A percentile compares a stretch with the other conserved stretches of the same genome.
Evolutionary conservation across 2,329 filamentous ascomycete species (phyloP).

Genomic region (Emergomyces orientalis): DNA sequence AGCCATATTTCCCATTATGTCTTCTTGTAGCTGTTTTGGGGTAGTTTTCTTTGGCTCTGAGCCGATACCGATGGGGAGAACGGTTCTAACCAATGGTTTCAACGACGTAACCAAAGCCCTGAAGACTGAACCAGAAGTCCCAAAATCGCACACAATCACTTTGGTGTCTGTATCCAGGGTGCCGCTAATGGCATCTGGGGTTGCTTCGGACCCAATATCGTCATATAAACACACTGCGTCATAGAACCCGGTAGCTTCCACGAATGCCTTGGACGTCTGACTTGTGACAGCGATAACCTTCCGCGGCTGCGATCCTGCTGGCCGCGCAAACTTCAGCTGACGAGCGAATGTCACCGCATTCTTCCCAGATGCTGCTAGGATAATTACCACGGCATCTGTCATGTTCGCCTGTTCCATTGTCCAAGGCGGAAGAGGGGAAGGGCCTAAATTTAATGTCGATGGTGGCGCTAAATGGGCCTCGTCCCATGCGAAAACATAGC

Average conservation of each 20-base stretch:
- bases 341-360: slow-evolving; percentile 19
- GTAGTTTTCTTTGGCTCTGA: not conserved
- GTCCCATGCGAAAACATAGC: slow-evolving; percentile 20
- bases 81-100: not conserved
- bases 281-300: slow-evolving; percentile 20
- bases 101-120: not conserved
- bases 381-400: slow-evolving; percentile 15
- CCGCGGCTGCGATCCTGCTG: slow-evolving; percentile 12
- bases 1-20: not conserved
- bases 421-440: slow-evolving; percentile 12
- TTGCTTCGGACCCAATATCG: not conserved
- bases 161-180: not conserved
- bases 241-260: slow-evolving; percentile 6
- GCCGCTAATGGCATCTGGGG: not conserved
- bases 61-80: not conserved
- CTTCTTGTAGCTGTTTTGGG: not conserved
- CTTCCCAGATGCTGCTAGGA: slow-evolving; percentile 20
- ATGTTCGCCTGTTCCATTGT: slow-evolving; percentile 17
- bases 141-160: slow-evolving; percentile 4
- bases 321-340: slow-evolving; percentile 17
- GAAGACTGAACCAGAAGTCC: not conserved
- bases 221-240: not conserved
- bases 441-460: slow-evolving; percentile 8
- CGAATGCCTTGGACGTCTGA: slow-evolving; percentile 12
- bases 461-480: slow-evolving; percentile 7